Evolutionary conservation across 129 eudicot genomes (phyloP).

Genomic region (Tanacetum coccineum): DNA sequence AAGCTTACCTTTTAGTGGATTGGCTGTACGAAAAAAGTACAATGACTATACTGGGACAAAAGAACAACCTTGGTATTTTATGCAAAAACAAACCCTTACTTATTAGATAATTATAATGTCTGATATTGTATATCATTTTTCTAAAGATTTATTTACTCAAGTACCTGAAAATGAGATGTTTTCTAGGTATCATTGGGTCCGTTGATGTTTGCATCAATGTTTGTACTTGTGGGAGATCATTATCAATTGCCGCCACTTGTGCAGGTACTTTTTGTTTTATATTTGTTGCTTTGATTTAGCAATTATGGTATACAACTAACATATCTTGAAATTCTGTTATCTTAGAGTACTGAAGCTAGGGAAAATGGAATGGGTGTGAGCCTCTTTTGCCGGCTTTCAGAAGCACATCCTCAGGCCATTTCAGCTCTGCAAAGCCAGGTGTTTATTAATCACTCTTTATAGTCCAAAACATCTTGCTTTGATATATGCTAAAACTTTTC

Average conservation of each 20-base stretch:
- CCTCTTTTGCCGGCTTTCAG: conserved; percentile 95
- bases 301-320: conserved; percentile 12
- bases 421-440: conserved; percentile 94
- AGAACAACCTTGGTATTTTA: not conserved
- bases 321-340: conserved; percentile 4
- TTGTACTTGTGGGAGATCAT: conserved; percentile 99
- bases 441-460: conserved; percentile 4
- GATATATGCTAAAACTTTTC: conserved; percentile 4
- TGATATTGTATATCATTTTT: not conserved
- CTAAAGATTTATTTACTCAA: not conserved
- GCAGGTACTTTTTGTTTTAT: conserved; percentile 36
- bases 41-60: too few relatives aligned
- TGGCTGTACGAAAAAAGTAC: too few relatives aligned
- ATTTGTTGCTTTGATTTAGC: conserved; percentile 9
- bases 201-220: conserved; percentile 76
- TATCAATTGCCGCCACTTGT: conserved; percentile 98
- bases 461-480: not conserved
- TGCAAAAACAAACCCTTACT: not conserved
- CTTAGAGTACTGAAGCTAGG: conserved; percentile 84
- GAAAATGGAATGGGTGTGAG: conserved; percentile 94
- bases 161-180: conserved; percentile 10
- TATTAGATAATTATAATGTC: too few relatives aligned
- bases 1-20: too few relatives aligned
- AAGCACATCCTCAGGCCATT: conserved; percentile 98
- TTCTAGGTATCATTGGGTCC: conserved; percentile 93